A percentile compares a stretch with the other conserved stretches of the same genome.
Conservation (phyloP, 73 alveolate genomes). For the Stentor coeruleus region DNA sequence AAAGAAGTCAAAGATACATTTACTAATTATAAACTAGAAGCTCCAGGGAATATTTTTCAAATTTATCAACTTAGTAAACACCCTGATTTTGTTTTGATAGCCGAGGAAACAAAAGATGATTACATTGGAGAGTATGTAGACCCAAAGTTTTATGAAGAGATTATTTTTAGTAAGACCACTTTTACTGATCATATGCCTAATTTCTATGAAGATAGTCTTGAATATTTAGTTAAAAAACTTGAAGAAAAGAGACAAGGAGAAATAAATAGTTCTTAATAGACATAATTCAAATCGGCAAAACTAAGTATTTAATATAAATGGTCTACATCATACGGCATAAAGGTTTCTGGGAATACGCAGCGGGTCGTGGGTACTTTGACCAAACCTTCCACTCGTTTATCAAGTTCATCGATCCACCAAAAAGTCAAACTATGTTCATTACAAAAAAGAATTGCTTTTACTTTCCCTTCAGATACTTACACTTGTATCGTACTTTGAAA, state of each 20-base stretch:
- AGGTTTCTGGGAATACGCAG: conserved; percentile 31
- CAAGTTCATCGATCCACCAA: conserved; percentile 28
- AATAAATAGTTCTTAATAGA: too few species aligned
- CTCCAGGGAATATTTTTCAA: conserved; percentile 26
- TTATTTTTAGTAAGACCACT: background rate
- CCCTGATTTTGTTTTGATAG: background rate
- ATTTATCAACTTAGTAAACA: background rate
- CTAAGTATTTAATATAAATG: background rate
- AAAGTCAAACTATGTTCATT: conserved; percentile 19
- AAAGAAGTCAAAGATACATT: background rate
- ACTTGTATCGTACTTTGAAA: conserved; percentile 20
- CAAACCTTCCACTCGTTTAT: conserved; percentile 22
- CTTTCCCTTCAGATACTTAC: conserved; percentile 22
- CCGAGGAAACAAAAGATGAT: background rate
- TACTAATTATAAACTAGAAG: background rate
- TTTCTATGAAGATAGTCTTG: background rate
- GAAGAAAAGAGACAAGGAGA: background rate
- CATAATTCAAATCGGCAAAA: background rate
- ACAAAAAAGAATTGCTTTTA: conserved; percentile 12
- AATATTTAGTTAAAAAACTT: background rate
- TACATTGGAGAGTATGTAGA: background rate
- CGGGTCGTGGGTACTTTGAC: conserved; percentile 27
- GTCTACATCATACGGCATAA: conserved; percentile 25
- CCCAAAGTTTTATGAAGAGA: conserved; percentile 1
- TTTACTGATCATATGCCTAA: conserved; percentile 4